Base-by-base conservation (phyloP, 768 basidiomycete genomes). In the Coprinellus micaceus region DNA sequence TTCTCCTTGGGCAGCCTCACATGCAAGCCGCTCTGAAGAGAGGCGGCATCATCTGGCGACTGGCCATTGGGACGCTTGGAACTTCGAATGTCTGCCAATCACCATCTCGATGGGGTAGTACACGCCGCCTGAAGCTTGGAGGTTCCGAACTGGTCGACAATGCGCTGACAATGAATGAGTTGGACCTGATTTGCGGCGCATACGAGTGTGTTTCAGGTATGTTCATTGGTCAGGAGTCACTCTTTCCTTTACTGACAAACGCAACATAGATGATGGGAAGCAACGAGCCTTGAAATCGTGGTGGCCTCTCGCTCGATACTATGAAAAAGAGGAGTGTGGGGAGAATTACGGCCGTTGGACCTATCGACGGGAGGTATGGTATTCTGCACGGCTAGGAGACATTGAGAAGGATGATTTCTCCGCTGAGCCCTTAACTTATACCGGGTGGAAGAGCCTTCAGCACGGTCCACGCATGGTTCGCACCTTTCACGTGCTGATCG, bases 21-120 rank as follows among this genome's bases (percentile, higher is more conserved):
- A 48, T 48, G 47, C 47, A 48, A 15, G 47, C 47, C 12, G 10
- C 47, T n/a, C 25, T 48, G 6, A 48, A 25, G 25, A 24, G 47
- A 12, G 52, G 53, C 17, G 53, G 53, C 19, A 54, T 54, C n/a
- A 28, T 54, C 13, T 54, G 53, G 53, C 24, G 53, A 10, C 30
- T 54, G 3, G 26, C 43, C 9, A 33, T 51, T 36, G 13, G n/a
- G 13, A 37, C 29, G n/a, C 22, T 51, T 7, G 49, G 49, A 12
- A 15, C 36, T 4, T 36, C 29, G 2, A 36, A 37, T 15, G 33
- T 51, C n/a, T n/a, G 11, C 49, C 30, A 22, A 9, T 9, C 7
- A 9, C 49, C 49, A 4, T 19, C 49, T 3, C 49, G 22, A 12
- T 33, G 30, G 33, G 7, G 19, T 19, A 15, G 13, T 26, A n/a